Evolutionary conservation across 306 rosid genomes (phyloP).

Genomic region (Quercus aquifolioides): DNA sequence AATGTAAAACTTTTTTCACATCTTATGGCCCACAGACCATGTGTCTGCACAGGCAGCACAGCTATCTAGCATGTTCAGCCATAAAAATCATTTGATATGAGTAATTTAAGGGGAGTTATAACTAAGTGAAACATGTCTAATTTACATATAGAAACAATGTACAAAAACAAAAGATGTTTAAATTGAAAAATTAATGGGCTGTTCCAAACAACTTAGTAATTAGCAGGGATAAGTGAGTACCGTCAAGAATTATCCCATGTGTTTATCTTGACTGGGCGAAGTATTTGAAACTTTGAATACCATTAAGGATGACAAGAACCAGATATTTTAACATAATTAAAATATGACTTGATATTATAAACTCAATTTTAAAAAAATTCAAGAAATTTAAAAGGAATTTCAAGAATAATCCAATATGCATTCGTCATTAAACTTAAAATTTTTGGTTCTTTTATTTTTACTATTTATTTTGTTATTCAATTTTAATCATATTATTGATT

Average conservation of each 20-base stretch:
- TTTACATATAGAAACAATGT: neutral
- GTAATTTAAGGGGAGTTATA: neutral
- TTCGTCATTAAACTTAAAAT: no score
- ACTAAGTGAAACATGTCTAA: neutral
- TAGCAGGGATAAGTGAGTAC: neutral
- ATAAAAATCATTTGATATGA: neutral
- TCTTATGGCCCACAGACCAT: neutral
- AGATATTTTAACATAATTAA: no score
- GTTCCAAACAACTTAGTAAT: neutral
- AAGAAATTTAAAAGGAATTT: no score
- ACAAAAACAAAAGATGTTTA: neutral
- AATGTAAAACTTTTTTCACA: neutral
- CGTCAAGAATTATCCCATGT: neutral
- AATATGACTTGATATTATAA: no score
- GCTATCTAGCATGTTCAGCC: neutral
- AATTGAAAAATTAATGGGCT: neutral
- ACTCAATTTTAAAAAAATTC: no score
- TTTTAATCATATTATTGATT: no score
- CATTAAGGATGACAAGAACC: neutral
- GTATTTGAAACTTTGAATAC: neutral
- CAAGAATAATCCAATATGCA: no score
- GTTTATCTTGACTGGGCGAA: neutral
- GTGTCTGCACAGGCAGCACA: neutral
- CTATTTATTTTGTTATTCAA: no score
- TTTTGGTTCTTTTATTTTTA: no score